A percentile compares a stretch with the other conserved stretches of the same genome.
phyloP scores from a whole-genome alignment of 768 basidiomycete species.

The Russula griseocarnosa region DNA sequence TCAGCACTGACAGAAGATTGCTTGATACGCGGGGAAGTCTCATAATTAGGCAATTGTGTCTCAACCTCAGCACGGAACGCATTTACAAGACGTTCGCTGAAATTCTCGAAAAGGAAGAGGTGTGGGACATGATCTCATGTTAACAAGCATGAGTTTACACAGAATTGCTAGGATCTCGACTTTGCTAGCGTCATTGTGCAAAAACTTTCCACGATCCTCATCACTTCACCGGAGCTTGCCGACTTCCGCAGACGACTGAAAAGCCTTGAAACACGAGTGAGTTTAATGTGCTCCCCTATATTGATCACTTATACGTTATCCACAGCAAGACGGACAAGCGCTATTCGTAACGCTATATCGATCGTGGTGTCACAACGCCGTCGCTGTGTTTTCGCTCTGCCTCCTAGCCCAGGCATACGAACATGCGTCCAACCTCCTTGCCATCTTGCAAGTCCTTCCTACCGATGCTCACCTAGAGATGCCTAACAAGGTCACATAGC shows the following conservation, averaged over 20 bases:
- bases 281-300: constrained; percentile 29
- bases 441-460: constrained; percentile 74
- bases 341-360: constrained; percentile 91
- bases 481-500: constrained; percentile 40
- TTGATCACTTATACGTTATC: constrained; percentile 1
- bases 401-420: constrained; percentile 97
- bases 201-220: constrained; percentile 93
- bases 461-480: neutral
- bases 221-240: constrained; percentile 91
- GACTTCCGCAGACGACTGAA: constrained; percentile 93
- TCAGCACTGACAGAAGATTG: constrained; percentile 88
- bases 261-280: constrained; percentile 85
- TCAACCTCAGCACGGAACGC: constrained; percentile 90
- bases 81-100: constrained; percentile 97
- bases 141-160: neutral
- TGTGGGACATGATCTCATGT: constrained; percentile 33
- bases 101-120: constrained; percentile 97
- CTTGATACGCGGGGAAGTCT: constrained; percentile 90
- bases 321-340: constrained; percentile 90
- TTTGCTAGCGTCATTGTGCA: constrained; percentile 98
- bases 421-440: constrained; percentile 92
- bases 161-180: constrained; percentile 72
- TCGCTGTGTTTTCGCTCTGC: constrained; percentile 94
- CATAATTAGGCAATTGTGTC: constrained; percentile 91
- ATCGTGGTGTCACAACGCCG: constrained; percentile 98